These are phyloP conservation scores for Tuber aestivum DNA, from an alignment of 495 filamentous ascomycete genomes.

Conservation along the genomic window DNA sequence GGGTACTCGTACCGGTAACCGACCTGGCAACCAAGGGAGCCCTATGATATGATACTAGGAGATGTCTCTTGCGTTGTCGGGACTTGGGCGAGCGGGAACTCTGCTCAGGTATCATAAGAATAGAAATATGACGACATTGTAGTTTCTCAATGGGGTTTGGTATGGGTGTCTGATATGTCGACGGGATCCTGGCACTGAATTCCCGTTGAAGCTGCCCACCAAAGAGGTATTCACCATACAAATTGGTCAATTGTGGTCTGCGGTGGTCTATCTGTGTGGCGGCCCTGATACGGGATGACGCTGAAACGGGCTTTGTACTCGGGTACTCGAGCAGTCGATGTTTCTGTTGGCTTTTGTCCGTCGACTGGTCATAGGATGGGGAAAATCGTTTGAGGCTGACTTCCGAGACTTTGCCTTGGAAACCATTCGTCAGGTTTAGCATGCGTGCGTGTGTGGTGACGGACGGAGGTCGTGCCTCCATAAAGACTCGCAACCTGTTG, in stretches of 20 bases:
- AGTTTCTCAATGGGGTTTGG: not conserved
- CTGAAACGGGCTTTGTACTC: not conserved
- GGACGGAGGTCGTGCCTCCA: not conserved
- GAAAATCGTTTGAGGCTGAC: not conserved
- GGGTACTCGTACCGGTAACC: not conserved
- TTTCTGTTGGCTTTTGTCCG: not conserved
- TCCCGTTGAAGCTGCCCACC: not conserved
- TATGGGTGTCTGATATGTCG: not conserved
- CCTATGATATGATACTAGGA: too few relatives aligned
- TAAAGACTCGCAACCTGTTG: not conserved
- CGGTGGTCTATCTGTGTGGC: not conserved
- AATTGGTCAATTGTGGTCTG: not conserved
- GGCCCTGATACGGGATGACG: not conserved
- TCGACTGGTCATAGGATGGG: not conserved
- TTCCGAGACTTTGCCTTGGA: not conserved
- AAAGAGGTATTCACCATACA: not conserved
- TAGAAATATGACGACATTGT: slow-evolving; percentile 4
- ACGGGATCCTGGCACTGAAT: not conserved
- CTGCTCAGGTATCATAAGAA: not conserved
- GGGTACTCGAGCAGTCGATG: not conserved
- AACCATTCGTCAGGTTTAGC: not conserved
- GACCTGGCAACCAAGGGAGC: not conserved
- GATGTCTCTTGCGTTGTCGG: not conserved
- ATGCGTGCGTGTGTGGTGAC: not conserved
- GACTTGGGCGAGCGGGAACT: not conserved